Evolutionary conservation across 2,329 filamentous ascomycete species (phyloP), one percentile per base, ranked within the genome.

Genomic region (Pseudopithomyces chartarum): DNA sequence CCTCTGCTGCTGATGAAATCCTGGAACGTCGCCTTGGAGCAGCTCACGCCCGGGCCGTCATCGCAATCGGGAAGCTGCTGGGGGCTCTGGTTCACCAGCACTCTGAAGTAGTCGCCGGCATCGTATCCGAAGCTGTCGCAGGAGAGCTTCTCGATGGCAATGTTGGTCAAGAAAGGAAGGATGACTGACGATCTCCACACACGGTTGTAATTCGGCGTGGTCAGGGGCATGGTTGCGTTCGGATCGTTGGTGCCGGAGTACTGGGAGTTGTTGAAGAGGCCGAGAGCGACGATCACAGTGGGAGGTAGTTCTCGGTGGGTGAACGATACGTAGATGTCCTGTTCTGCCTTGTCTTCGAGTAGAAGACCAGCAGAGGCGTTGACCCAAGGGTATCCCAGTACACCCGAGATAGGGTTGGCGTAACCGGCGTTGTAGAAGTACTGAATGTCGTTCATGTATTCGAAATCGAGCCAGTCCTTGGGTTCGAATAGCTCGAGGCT

Each of bases 261-360:
- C 0, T 78, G 81, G 2, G 85, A 87, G 73, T 89, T 89, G 77
- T 90, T 90, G 79, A 89, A 90, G 4, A 90, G 78, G 0, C 87
- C 87, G 73, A 90, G 81, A 0, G 87, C 86, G 1, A 89, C 87
- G 1, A 87, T 75, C 1, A 89, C 85, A 56, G 85, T 87, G 1
- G 88, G 87, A 1, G 87, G 87, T 2, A 90, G 76, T 69, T 90
- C 87, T 19, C 87, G 84, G 69, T 90, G 87, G 0, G 87, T 90
- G 76, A 90, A 90, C 51, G 85, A 87, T 39, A 90, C 79, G 66
- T 87, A 88, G 7, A 90, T 78, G 54, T 89, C 85, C 65, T 90
- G 81, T n/a, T 73, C 71, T 5, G 73, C 70, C 3, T 67, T 65
- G 54, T 71, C 74, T 34, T 85, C 66, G 10, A 87, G 75, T 0